A percentile compares a stretch with the other conserved stretches of the same genome.
phyloP scores from a whole-genome alignment of 176 grass and related monocot genomes.

The Saccharum spontaneum region DNA sequence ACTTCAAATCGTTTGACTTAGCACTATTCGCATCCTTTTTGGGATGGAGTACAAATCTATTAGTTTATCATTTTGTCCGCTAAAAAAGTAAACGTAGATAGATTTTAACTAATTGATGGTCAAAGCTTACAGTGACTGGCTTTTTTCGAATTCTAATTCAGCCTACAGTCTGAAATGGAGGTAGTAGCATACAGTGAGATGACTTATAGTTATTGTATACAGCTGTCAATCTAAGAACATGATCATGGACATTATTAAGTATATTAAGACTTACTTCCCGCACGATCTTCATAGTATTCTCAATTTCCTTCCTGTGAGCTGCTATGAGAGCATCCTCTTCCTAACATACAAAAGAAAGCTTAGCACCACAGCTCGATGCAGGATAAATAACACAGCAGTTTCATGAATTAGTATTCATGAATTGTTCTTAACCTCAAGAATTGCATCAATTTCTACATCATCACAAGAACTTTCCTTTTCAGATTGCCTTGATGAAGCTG shows the following conservation, averaged over 20 bases:
- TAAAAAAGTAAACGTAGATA: no score
- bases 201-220: no score
- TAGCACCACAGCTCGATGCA: background rate
- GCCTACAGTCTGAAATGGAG: no score
- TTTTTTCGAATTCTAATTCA: background rate
- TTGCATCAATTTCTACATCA: slow-evolving; percentile 89
- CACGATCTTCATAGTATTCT: slow-evolving; percentile 99
- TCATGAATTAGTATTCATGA: background rate
- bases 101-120: background rate
- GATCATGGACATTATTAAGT: background rate
- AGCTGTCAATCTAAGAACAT: no score
- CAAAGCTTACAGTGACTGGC: background rate
- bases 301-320: slow-evolving; percentile 97
- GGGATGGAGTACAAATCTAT: no score
- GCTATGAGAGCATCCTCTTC: slow-evolving; percentile 98
- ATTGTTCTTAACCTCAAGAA: slow-evolving; percentile 84
- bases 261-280: slow-evolving; percentile 71
- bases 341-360: slow-evolving; percentile 48
- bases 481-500: slow-evolving; percentile 52
- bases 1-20: no score
- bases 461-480: slow-evolving; percentile 83
- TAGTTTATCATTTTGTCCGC: no score
- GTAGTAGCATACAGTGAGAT: no score
- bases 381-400: slow-evolving; percentile 16
- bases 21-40: no score